Percentiles rank a stretch among this genome's conserved stretches.
Evolutionary conservation across 371 early-diverging fungal genomes (phyloP).

Genomic region (Syncephalastrum racemosum): DNA sequence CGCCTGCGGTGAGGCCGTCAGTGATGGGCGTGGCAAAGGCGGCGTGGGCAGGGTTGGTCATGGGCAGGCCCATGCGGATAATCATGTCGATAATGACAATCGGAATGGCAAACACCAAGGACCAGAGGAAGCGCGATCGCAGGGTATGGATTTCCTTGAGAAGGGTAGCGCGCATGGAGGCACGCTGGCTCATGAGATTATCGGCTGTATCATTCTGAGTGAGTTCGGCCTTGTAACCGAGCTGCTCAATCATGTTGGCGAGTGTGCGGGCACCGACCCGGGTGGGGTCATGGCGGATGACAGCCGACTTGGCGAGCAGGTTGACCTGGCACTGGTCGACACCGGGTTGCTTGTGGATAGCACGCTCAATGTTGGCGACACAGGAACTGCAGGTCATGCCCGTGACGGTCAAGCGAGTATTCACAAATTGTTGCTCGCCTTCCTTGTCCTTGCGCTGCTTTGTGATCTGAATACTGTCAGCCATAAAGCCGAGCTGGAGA

Average conservation of each 20-base stretch:
- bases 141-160: conserved; percentile 45
- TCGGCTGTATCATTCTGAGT: conserved; percentile 33
- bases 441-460: conserved; percentile 19
- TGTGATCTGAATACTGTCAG: conserved; percentile 52
- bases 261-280: conserved; percentile 49
- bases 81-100: conserved; percentile 62
- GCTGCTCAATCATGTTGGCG: conserved; percentile 57
- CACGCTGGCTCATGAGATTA: conserved; percentile 35
- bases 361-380: conserved; percentile 70
- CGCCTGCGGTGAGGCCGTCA: conserved; percentile 49
- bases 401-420: conserved; percentile 52
- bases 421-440: conserved; percentile 18
- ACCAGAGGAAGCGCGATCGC: conserved; percentile 49
- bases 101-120: conserved; percentile 61
- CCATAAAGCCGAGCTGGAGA: conserved; percentile 50
- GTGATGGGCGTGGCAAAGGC: conserved; percentile 35
- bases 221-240: conserved; percentile 59
- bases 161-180: conserved; percentile 49
- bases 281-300: conserved; percentile 57
- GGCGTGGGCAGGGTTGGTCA: conserved; percentile 34
- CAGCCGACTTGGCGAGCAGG: conserved; percentile 62
- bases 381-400: conserved; percentile 90
- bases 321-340: conserved; percentile 65
- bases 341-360: conserved; percentile 52
- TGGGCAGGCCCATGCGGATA: conserved; percentile 58